These are phyloP conservation scores for Pyrenula massariospora DNA, from an alignment of 495 filamentous ascomycete genomes.

Conservation along the genomic window DNA sequence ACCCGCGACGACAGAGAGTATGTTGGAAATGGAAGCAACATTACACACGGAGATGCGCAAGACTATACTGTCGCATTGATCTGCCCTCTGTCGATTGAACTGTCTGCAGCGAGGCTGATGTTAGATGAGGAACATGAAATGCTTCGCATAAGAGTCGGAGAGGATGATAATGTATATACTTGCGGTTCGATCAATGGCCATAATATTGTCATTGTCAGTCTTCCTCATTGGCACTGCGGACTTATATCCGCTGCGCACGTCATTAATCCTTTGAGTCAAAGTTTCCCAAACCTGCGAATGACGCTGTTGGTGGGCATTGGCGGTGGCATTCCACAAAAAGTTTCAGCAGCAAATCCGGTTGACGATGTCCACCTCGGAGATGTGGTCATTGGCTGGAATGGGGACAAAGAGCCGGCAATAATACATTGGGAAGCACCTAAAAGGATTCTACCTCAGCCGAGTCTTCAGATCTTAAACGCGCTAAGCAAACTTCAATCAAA, in stretches of 20 bases:
- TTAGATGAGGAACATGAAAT: constrained; percentile 18
- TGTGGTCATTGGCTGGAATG: constrained; percentile 33
- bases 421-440: background rate
- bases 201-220: constrained; percentile 22
- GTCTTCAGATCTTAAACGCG: background rate
- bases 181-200: constrained; percentile 23
- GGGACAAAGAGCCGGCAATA: constrained; percentile 11
- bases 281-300: constrained; percentile 19
- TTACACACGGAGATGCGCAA: constrained; percentile 3
- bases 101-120: constrained; percentile 20
- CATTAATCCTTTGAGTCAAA: constrained; percentile 16
- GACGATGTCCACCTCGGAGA: constrained; percentile 28
- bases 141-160: background rate
- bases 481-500: background rate
- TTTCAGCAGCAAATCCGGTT: constrained; percentile 1
- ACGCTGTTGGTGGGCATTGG: constrained; percentile 30
- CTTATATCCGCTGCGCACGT: constrained; percentile 13
- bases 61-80: constrained; percentile 26
- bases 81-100: constrained; percentile 21
- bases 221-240: constrained; percentile 5
- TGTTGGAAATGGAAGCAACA: too few species aligned
- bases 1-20: background rate
- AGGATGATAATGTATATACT: constrained; percentile 18
- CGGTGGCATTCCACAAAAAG: constrained; percentile 21
- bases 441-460: background rate